Evolutionary conservation across 2,329 filamentous ascomycete genomes (phyloP).

Genomic region (Paramyrothecium sp.): DNA sequence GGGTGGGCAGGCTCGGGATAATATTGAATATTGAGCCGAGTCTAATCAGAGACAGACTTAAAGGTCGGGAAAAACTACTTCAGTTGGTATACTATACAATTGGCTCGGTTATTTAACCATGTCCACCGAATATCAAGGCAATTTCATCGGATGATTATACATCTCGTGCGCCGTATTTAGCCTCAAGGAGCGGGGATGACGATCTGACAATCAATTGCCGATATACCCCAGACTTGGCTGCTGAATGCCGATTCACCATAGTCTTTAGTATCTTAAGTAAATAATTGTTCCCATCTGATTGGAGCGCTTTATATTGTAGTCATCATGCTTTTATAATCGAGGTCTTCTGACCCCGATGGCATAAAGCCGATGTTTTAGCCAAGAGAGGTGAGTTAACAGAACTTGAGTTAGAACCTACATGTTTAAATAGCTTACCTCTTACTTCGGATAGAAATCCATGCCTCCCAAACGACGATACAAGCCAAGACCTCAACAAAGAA

Average conservation of each 20-base stretch:
- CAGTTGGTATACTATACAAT: neutral
- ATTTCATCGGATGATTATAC: neutral
- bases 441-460: too few relatives aligned
- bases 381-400: too few relatives aligned
- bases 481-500: too few relatives aligned
- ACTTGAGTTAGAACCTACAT: too few relatives aligned
- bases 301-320: neutral
- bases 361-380: neutral
- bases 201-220: neutral
- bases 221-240: neutral
- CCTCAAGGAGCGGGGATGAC: neutral
- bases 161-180: neutral
- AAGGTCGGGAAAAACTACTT: neutral
- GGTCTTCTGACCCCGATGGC: neutral
- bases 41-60: neutral
- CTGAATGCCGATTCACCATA: neutral
- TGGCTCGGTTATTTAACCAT: neutral
- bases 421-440: too few relatives aligned
- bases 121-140: neutral
- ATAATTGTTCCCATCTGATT: neutral
- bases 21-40: neutral
- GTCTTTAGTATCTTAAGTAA: neutral
- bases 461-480: too few relatives aligned
- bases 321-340: neutral
- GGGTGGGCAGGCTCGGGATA: neutral